phyloP scores from a whole-genome alignment of 2,329 filamentous ascomycete species.

The Venturiaceae sp. region DNA sequence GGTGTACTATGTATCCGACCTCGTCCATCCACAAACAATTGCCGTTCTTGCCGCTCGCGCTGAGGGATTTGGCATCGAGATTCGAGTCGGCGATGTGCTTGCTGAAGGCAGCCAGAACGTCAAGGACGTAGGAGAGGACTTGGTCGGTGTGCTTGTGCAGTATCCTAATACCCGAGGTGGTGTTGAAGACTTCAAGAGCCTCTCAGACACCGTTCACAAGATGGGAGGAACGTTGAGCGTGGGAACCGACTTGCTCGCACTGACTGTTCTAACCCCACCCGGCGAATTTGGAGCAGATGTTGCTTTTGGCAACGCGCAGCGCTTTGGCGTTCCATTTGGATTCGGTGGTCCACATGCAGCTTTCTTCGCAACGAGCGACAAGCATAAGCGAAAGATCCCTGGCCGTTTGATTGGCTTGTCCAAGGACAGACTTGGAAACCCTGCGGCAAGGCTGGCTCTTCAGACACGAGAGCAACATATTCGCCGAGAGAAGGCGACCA shows the following conservation, averaged over 20 bases:
- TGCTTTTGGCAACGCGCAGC: conserved; percentile 85
- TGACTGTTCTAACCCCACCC: conserved; percentile 80
- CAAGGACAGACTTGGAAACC: conserved; percentile 76
- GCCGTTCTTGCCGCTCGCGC: conserved; percentile 77
- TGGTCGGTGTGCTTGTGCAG: conserved; percentile 87
- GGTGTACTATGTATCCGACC: conserved; percentile 73
- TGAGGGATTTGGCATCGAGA: conserved; percentile 79
- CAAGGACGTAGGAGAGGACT: conserved; percentile 64
- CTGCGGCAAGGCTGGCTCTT: conserved; percentile 71
- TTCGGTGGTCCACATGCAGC: conserved; percentile 93
- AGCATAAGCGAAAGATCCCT: conserved; percentile 90
- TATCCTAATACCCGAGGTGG: conserved; percentile 86
- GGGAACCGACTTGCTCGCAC: conserved; percentile 78
- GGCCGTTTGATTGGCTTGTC: conserved; percentile 85
- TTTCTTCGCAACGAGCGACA: conserved; percentile 87
- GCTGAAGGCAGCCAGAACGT: conserved; percentile 55
- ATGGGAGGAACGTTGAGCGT: conserved; percentile 73
- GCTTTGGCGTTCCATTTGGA: conserved; percentile 85
- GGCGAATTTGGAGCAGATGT: conserved; percentile 94
- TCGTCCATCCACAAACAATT: conserved; percentile 77
- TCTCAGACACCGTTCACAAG: conserved; percentile 70
- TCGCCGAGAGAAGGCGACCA: conserved; percentile 89
- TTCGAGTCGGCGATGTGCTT: conserved; percentile 64
- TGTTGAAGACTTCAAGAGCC: conserved; percentile 60
- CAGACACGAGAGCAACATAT: conserved; percentile 97